phyloP scores from a whole-genome alignment of 139 green algal species.

The Chlorella sp. region DNA sequence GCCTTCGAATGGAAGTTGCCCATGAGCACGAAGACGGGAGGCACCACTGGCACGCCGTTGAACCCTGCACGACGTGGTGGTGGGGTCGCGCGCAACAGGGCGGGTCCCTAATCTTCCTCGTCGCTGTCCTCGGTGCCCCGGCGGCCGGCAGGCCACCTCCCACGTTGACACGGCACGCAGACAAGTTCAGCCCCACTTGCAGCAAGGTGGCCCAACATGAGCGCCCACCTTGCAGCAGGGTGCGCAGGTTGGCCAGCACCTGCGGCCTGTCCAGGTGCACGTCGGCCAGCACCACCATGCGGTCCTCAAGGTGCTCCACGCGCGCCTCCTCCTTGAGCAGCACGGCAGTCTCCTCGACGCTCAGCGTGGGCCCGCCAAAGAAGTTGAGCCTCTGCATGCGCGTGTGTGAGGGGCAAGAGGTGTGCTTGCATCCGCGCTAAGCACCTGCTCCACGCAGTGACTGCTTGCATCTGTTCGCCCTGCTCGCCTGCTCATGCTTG shows the following conservation, averaged over 20 bases:
- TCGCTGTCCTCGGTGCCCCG: too few relatives aligned
- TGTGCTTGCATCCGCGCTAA: too few relatives aligned
- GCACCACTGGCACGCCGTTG: constrained; percentile 36
- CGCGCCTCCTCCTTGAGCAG: constrained; percentile 33
- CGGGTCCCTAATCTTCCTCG: too few relatives aligned
- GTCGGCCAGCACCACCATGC: constrained; percentile 35
- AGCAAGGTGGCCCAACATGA: too few relatives aligned
- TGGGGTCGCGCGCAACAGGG: too few relatives aligned
- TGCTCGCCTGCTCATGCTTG: too few relatives aligned
- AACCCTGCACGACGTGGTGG: neutral
- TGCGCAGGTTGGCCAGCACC: constrained; percentile 49
- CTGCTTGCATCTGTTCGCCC: too few relatives aligned
- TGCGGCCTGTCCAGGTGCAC: constrained; percentile 74
- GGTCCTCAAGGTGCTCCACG: neutral
- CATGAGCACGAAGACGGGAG: constrained; percentile 77
- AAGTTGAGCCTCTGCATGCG: constrained; percentile 70
- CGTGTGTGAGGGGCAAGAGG: too few relatives aligned
- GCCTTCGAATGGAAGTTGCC: constrained; percentile 74
- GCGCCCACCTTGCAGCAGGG: constrained; percentile 55
- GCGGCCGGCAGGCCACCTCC: too few relatives aligned
- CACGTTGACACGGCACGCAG: too few relatives aligned
- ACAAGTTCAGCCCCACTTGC: too few relatives aligned
- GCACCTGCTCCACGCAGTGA: too few relatives aligned
- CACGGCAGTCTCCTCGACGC: constrained; percentile 21
- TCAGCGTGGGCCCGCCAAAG: constrained; percentile 61